A percentile compares a stretch with the other conserved stretches of the same genome.
Conservation (phyloP, 2,329 filamentous ascomycete genomes). For the Talaromyces albobiverticillius region DNA sequence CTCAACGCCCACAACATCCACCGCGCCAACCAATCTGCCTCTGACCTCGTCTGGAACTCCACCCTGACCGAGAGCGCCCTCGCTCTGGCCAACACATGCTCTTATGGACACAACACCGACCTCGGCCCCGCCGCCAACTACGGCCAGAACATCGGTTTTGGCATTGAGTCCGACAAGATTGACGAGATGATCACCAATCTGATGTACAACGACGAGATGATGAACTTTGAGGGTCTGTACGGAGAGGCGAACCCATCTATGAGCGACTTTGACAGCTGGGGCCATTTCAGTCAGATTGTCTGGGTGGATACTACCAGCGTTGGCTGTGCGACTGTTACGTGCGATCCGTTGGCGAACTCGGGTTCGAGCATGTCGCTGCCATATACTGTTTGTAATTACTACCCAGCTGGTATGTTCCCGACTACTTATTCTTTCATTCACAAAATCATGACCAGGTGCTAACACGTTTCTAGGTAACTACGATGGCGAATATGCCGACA, state of each 20-base stretch:
- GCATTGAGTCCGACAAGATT: conserved; percentile 56
- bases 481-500: conserved; percentile 50
- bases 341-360: conserved; percentile 42
- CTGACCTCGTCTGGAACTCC: conserved; percentile 63
- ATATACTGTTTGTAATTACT: conserved; percentile 90
- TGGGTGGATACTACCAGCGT: conserved; percentile 63
- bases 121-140: conserved; percentile 14
- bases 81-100: conserved; percentile 63
- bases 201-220: conserved; percentile 85
- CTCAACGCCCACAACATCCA: conserved; percentile 81
- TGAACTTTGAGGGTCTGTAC: conserved; percentile 56
- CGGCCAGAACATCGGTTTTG: conserved; percentile 88
- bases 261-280: conserved; percentile 63
- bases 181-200: conserved; percentile 70
- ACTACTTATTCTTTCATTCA: neutral
- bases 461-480: conserved; percentile 51
- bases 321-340: conserved; percentile 58
- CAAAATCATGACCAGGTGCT: conserved; percentile 17
- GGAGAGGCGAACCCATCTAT: conserved; percentile 59
- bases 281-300: conserved; percentile 74
- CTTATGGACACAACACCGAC: conserved; percentile 73
- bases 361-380: conserved; percentile 49
- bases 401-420: conserved; percentile 62
- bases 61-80: conserved; percentile 63
- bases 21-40: conserved; percentile 75